Base-by-base conservation (phyloP, 129 eudicot species). In the Heracleum sosnowskyi region DNA sequence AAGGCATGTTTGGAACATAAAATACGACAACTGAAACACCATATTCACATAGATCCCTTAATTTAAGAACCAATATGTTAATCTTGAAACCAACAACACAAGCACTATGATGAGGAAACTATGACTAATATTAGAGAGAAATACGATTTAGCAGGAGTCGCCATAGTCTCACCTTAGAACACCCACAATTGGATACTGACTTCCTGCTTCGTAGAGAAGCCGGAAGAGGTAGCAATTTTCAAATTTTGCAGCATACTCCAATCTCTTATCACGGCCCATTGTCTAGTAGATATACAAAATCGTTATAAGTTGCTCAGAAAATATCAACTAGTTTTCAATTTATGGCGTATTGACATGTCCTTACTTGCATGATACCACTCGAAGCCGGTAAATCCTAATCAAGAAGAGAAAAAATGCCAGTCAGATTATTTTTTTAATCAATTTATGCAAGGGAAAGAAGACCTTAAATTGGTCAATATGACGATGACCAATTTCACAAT, bases 361-460 rank as follows among this genome's bases (percentile, higher is more conserved):
- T 92, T 88, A 91, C 99, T 86, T 95, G 99, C 99, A 95, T 95
- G 71, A 91, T 89, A 69, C 99, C 99, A 79, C 99, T 95, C 78
- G 99, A 92, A 76, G 85, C 94, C 34, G 99, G 99, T 78, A 95
- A 85, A 83, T 95, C 99, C 99, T 95, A 81, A 69, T 62, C 77
- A 85, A 83, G 47, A 83, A 47, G 74, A 57, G 78, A 80, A 76
- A 40, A 57, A 55, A 76, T 51, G 69, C 49, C 15, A 24, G 62
- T 85, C 70, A 86, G 81, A 34, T 70, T n/a, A 9, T 36, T 17
- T 35, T 76, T 40, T 62, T 29, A 31, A 83, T 35, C 64, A 79
- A 24, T 31, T 10, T n/a, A 42, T 76, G 53, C 49, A 62, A 28
- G 60, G 77, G 1, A 44, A 73, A 73, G 57, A 73, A 26, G 37